phyloP scores from a whole-genome alignment of 768 basidiomycete species.

The Tulasnella sp. region DNA sequence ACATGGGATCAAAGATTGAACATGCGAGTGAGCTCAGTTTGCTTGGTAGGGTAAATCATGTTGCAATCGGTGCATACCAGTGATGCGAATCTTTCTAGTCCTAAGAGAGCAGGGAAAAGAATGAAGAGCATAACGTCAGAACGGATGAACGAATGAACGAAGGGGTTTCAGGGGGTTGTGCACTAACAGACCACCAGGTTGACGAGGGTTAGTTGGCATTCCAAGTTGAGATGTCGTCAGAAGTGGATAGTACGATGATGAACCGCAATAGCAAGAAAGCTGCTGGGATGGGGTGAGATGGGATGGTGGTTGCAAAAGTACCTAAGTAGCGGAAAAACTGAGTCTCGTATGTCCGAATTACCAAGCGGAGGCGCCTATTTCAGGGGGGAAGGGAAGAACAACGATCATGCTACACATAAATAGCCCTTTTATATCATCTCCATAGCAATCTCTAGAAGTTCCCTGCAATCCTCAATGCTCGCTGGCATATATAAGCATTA shows the following conservation, averaged over 20 bases:
- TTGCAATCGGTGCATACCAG: constrained; percentile 13
- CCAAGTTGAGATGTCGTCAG: background rate
- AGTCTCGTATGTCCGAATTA: background rate
- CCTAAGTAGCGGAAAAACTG: background rate
- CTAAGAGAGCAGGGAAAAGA: background rate
- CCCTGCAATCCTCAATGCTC: background rate
- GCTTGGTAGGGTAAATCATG: background rate
- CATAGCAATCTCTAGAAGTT: background rate
- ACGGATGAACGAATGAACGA: background rate
- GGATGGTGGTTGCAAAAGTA: background rate
- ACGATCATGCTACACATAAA: background rate
- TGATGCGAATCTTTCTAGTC: constrained; percentile 24
- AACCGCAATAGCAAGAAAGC: background rate
- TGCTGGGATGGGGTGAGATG: background rate
- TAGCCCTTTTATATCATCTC: background rate
- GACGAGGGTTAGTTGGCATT: constrained; percentile 19
- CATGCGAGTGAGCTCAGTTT: background rate
- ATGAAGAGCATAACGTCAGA: background rate
- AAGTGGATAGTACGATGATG: background rate
- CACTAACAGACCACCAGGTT: constrained; percentile 19
- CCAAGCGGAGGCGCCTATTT: background rate
- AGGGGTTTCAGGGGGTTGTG: background rate
- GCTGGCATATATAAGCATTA: background rate
- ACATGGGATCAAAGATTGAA: background rate
- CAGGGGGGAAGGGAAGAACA: background rate